Evolutionary conservation across 257 asterid genomes (phyloP).

Genomic region (Nicotiana otophora): DNA sequence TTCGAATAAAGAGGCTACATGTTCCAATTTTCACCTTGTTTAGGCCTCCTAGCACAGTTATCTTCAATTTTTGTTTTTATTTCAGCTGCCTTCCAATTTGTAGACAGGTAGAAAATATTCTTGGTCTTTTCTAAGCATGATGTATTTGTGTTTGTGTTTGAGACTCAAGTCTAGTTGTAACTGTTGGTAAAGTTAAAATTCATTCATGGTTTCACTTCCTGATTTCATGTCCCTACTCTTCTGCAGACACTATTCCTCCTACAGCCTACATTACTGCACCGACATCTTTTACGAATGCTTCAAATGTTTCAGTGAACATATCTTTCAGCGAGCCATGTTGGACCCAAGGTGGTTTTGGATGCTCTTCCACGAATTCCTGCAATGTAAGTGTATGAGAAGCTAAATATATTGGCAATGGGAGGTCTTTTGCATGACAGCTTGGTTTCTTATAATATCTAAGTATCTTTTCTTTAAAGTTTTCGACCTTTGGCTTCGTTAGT

Average conservation of each 20-base stretch:
- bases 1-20: not conserved
- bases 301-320: constrained; percentile 55
- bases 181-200: not conserved
- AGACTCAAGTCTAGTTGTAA: not conserved
- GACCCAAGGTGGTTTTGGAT: constrained; percentile 65
- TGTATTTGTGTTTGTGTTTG: not conserved
- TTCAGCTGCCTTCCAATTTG: not conserved
- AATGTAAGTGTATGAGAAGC: constrained; percentile 66
- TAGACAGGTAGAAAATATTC: not conserved
- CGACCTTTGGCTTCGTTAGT: not conserved
- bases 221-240: constrained; percentile 3
- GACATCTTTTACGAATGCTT: constrained; percentile 61
- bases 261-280: constrained; percentile 55
- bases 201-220: constrained; percentile 7
- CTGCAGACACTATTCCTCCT: constrained; percentile 76
- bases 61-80: not conserved
- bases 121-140: not conserved
- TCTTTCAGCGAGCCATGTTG: constrained; percentile 70
- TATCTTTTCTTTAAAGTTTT: not conserved
- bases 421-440: not conserved
- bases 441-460: not conserved
- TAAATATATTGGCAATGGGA: constrained; percentile 11
- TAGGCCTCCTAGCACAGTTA: not conserved
- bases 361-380: constrained; percentile 68
- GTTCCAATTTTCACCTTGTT: not conserved